Percentiles rank a stretch among this genome's conserved stretches.
Evolutionary conservation across 164 flowering plant species (phyloP).

Genomic region (Macadamia integrifolia): DNA sequence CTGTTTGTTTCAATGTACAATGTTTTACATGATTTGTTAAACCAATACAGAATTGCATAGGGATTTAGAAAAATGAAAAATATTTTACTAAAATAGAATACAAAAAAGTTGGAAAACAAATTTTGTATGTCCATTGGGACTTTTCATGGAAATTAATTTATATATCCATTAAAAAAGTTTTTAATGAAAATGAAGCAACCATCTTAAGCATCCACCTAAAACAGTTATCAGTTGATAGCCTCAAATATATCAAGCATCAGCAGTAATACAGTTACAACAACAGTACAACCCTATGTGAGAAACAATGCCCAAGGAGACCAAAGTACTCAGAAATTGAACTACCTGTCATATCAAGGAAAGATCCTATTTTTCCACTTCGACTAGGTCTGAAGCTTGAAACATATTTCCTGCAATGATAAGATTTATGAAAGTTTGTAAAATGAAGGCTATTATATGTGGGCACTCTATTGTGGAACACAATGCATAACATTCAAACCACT

Average conservation of each 20-base stretch:
- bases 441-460: too few relatives aligned
- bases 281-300: too few relatives aligned
- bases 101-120: too few relatives aligned
- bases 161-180: neutral
- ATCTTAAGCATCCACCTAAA: neutral
- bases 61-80: too few relatives aligned
- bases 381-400: conserved; percentile 71
- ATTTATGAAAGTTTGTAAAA: neutral
- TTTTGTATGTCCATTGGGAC: neutral
- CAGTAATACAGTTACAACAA: too few relatives aligned
- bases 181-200: neutral
- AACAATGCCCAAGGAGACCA: neutral
- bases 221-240: neutral
- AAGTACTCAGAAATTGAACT: conserved; percentile 9
- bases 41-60: too few relatives aligned
- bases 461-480: too few relatives aligned
- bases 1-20: too few relatives aligned
- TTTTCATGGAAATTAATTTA: neutral
- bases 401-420: conserved; percentile 65
- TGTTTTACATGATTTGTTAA: too few relatives aligned
- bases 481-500: too few relatives aligned
- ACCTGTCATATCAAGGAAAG: conserved; percentile 70
- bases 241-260: neutral
- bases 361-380: conserved; percentile 62
- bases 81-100: too few relatives aligned